phyloP scores from a whole-genome alignment of 1,139 yeast species.

The Kodamaea arcana region DNA sequence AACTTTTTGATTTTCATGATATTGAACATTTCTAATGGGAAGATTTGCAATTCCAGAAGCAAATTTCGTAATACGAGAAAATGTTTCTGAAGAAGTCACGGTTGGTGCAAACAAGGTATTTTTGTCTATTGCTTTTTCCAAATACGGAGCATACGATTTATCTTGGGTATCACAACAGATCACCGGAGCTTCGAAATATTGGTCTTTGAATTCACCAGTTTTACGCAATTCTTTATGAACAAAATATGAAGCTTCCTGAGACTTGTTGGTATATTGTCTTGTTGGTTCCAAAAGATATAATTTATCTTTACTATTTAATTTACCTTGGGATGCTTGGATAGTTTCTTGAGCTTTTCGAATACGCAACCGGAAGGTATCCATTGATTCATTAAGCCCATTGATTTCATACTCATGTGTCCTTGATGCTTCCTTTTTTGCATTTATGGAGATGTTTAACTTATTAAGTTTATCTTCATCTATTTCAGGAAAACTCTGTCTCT shows the following conservation, averaged over 20 bases:
- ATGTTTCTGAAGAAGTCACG: conserved; percentile 38
- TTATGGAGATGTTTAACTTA: conserved; percentile 20
- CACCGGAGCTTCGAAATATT: conserved; percentile 74
- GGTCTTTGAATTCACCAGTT: conserved; percentile 27
- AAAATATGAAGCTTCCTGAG: conserved; percentile 20
- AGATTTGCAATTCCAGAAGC: conserved; percentile 25
- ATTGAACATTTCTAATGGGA: conserved; percentile 30
- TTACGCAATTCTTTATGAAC: conserved; percentile 31
- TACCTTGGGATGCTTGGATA: conserved; percentile 12
- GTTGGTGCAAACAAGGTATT: conserved; percentile 51
- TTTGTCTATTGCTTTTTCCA: conserved; percentile 56
- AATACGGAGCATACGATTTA: conserved; percentile 44
- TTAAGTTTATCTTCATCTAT: conserved; percentile 10
- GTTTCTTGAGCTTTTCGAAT: conserved; percentile 6
- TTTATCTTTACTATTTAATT: conserved; percentile 49
- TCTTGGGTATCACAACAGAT: conserved; percentile 57
- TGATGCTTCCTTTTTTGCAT: conserved; percentile 1
- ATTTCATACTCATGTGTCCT: conserved; percentile 15
- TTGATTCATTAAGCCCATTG: not conserved
- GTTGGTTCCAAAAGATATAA: conserved; percentile 38
- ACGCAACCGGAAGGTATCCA: conserved; percentile 7
- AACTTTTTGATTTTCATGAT: conserved; percentile 3
- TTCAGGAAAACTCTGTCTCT: conserved; percentile 5
- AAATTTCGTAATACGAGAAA: conserved; percentile 34
- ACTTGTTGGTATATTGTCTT: conserved; percentile 22